Evolutionary conservation across 2,329 filamentous ascomycete species (phyloP), one percentile per base, ranked within the genome.

Genomic region (Phyllosticta capitalensis): DNA sequence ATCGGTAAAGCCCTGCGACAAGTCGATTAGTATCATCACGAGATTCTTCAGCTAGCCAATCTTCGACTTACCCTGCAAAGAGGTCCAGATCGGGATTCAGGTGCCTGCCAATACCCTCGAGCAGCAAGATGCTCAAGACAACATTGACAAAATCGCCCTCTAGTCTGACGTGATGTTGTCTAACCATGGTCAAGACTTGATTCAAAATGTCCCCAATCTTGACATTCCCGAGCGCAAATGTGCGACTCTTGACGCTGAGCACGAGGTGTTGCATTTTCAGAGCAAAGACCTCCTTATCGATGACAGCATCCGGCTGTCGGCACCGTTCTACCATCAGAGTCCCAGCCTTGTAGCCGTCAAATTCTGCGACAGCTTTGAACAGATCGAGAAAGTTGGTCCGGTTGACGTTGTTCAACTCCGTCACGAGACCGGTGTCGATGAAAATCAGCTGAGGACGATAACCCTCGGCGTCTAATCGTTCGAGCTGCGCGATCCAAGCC

Each of bases 121-220:
- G 80, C 1, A 99, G 80, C 33, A 99, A 77, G 57, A 97, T 96
- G 61, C 90, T 95, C 61, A 99, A 87, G 28, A 99, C 92, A 4
- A 99, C 94, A 69, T 99, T 99, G 70, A 99, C 91, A 70, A 97
- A 99, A 71, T 99, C 94, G 9, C 94, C 94, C 73, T 99, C 94
- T 55, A 99, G 82, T 9, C 94, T 83, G 3, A 99, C 94, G 69
- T 99, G 94, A 71, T 99, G 94, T 9, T 80, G 78, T 59, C 94
- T 84, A 28, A 99, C 94, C 91, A 99, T 96, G 61, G 81, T 81
- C 52, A 99, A 78, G 0, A 97, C 94, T 66, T 95, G 83, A 68
- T 94, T 91, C 28, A 99, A 75, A 20, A 99, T 91, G 66, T 99
- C 94, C 10, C 94, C 94, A 63, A 99, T 96, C 76, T 92, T 95